Conservation (phyloP, 306 rosid species). For the Erythrophleum fordii region DNA sequence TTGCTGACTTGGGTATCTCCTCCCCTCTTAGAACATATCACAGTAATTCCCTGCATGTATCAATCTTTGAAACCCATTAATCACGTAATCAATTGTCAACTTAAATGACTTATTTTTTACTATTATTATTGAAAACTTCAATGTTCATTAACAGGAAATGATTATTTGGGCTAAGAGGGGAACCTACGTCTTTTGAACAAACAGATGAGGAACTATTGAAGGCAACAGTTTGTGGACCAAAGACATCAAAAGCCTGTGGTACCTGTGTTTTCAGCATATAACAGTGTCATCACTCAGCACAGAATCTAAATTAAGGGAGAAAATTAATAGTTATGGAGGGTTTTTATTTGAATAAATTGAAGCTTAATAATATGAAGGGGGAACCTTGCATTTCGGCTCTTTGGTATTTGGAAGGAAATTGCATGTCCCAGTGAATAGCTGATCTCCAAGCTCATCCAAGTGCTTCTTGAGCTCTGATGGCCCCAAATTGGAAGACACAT, state of each 20-base stretch:
- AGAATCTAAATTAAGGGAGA: conserved; percentile 6
- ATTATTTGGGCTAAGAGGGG: not conserved
- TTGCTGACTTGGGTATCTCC: conserved; percentile 61
- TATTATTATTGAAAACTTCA: not conserved
- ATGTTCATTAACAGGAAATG: not conserved
- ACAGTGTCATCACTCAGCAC: conserved; percentile 24
- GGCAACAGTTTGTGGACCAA: conserved; percentile 59
- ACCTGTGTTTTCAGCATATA: conserved; percentile 50
- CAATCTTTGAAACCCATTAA: conserved; percentile 17
- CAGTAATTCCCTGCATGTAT: conserved; percentile 73
- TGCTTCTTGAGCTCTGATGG: conserved; percentile 72
- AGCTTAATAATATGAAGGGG: conserved; percentile 3
- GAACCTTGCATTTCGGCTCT: conserved; percentile 69
- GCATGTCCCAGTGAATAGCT: conserved; percentile 85
- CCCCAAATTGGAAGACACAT: conserved; percentile 58
- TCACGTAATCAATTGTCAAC: not conserved
- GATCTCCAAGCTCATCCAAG: conserved; percentile 88
- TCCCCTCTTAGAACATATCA: conserved; percentile 76
- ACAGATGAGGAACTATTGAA: conserved; percentile 54
- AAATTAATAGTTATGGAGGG: not conserved
- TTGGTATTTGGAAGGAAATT: conserved; percentile 69
- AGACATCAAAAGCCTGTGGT: conserved; percentile 79
- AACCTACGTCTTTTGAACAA: conserved; percentile 79
- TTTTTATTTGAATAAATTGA: conserved; percentile 15
- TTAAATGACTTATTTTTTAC: not conserved